Percentiles rank a stretch among this genome's conserved stretches.
These are phyloP conservation scores for Fusarium torulosum DNA, from an alignment of 2,329 filamentous ascomycete genomes.

Conservation along the genomic window DNA sequence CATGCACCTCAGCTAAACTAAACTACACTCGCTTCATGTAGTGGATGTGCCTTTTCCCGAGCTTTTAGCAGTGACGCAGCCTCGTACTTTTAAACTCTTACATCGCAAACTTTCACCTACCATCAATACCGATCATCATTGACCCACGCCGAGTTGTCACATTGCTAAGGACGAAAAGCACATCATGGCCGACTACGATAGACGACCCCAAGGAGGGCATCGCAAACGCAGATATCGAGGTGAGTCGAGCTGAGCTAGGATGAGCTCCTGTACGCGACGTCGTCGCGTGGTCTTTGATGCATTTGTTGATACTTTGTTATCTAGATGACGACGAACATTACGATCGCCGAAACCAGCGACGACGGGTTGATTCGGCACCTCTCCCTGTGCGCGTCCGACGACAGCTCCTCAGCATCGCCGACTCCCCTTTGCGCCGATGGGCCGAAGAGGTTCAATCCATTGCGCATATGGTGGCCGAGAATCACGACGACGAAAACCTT, in stretches of 20 bases:
- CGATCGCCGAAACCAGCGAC: constrained; percentile 78
- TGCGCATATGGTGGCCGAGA: constrained; percentile 81
- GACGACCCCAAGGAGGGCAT: constrained; percentile 64
- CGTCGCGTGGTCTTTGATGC: constrained; percentile 24
- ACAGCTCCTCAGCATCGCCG: constrained; percentile 83
- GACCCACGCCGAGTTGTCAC: constrained; percentile 3
- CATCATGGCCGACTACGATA: constrained; percentile 68
- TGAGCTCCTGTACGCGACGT: constrained; percentile 11
- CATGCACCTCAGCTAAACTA: constrained; percentile 30
- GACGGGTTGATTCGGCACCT: constrained; percentile 78
- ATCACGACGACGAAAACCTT: constrained; percentile 87
- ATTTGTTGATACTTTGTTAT: constrained; percentile 35
- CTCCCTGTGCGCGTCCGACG: constrained; percentile 78
- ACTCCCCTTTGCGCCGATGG: constrained; percentile 81
- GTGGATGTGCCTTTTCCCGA: constrained; percentile 40
- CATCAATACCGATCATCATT: constrained; percentile 23
- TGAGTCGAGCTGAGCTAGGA: constrained; percentile 51
- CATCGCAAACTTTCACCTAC: constrained; percentile 28
- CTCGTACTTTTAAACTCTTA: constrained; percentile 22
- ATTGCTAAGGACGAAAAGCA: constrained; percentile 27
- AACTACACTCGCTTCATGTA: constrained; percentile 22
- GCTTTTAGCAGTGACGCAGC: constrained; percentile 45
- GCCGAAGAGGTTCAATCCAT: constrained; percentile 83
- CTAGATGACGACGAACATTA: constrained; percentile 80
- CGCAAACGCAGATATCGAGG: constrained; percentile 87